Percentiles rank a stretch among this genome's conserved stretches.
These are phyloP conservation scores for Anthostomella pinea DNA, from an alignment of 2,329 filamentous ascomycete species.

Conservation along the genomic window DNA sequence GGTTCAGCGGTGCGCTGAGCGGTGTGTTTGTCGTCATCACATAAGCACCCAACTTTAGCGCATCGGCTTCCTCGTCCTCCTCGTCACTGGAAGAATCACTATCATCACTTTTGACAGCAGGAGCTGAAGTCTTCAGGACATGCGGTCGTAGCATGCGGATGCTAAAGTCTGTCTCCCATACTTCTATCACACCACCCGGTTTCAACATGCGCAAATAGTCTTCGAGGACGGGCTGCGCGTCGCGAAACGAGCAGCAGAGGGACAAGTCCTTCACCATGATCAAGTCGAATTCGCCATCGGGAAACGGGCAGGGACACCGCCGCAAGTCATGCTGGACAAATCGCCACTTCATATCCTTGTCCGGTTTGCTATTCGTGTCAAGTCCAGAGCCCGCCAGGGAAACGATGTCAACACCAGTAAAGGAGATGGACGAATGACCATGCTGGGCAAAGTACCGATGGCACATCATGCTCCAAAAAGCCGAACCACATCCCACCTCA, in stretches of 20 bases:
- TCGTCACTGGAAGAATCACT: conserved; percentile 28
- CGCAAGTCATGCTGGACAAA: conserved; percentile 88
- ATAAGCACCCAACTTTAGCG: conserved; percentile 73
- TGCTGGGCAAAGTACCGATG: conserved; percentile 72
- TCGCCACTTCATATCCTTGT: conserved; percentile 78
- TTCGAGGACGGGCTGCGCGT: conserved; percentile 57
- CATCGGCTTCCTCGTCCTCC: conserved; percentile 61
- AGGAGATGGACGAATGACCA: conserved; percentile 68
- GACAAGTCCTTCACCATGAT: conserved; percentile 85
- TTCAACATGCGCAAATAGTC: conserved; percentile 75
- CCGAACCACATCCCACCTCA: conserved; percentile 84
- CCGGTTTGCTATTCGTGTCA: conserved; percentile 46
- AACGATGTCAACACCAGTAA: conserved; percentile 80
- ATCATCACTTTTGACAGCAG: conserved; percentile 19
- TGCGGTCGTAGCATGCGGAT: conserved; percentile 82
- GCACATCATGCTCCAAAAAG: conserved; percentile 86
- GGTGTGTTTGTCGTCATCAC: conserved; percentile 79
- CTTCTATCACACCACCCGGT: conserved; percentile 75
- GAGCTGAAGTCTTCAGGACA: conserved; percentile 43
- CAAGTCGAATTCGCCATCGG: conserved; percentile 78
- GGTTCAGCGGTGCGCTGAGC: conserved; percentile 76
- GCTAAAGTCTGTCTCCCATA: conserved; percentile 86
- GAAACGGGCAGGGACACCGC: conserved; percentile 71
- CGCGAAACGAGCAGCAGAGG: conserved; percentile 59
- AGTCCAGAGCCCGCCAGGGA: conserved; percentile 55